Base-by-base conservation (phyloP, 306 rosid species). In the Spatholobus suberectus region DNA sequence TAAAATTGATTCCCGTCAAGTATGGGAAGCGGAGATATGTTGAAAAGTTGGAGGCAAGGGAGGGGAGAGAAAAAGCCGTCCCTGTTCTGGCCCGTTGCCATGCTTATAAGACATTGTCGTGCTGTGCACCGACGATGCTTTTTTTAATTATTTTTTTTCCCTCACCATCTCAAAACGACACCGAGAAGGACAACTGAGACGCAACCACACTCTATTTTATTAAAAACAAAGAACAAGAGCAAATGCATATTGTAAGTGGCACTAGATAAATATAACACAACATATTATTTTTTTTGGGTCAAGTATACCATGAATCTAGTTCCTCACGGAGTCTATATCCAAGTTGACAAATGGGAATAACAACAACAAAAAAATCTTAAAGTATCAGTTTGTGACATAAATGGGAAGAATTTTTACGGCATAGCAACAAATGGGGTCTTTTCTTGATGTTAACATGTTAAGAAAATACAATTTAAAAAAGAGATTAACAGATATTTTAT, bases 271-370 rank as follows among this genome's bases (percentile, higher is more conserved):
- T 59, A 20, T 1, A 44, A n/a, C 47, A 55, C 59, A 35, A 15
- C 18, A 32, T n/a, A n/a, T 46, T 74, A 43, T 67, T 46, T 59
- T 61, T 61, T 61, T 29, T 29, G 32, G 32, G 37, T 59, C 66
- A 52, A 74, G 37, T 18, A 70, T 12, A 40, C 73, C 57, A 12
- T 43, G 51, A 77, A 62, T 71, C 83, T 70, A 71, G 41, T 63
- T 52, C 14, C 11, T 76, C 55, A 27, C 54, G 21, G 62, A 7
- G n/a, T 80, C 67, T 34, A 6, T 26, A 9, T 38, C 26, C 70
- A 70, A 59, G 74, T 52, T 41, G 73, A 81, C 85, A 61, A 75
- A 32, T 27, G 75, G 37, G 5, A 67, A 43, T 49, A 3, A 26
- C 63, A 57, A 70, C 70, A 61, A n/a, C n/a, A 44, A 38, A 10